Base-by-base conservation (phyloP, 306 rosid species). In the Acacia acuminata region DNA sequence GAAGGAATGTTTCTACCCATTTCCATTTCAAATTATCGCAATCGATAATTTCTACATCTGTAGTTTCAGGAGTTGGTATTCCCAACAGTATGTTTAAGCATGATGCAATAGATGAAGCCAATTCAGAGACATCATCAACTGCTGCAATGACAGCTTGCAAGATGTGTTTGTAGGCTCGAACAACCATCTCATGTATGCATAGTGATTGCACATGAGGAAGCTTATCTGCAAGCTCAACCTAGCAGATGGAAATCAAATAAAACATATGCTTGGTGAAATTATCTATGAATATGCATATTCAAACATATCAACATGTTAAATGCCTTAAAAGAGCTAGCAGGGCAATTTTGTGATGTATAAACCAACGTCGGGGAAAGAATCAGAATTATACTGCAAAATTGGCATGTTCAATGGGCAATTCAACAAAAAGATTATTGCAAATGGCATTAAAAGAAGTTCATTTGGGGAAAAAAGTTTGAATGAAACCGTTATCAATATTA, bases 191-290 rank as follows among this genome's bases (percentile, higher is more conserved):
- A 71, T 96, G 97, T 79, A 91, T 78, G 63, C 99, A 96, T 32
- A 96, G 94, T 51, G 98, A 96, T 90, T 92, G 98, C 78, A 96
- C 98, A 66, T 96, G 99, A 45, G 99, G 98, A 77, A 96, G 99
- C 87, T 93, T 93, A 84, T 96, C 99, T 24, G 99, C 92, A 87
- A 96, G 98, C 86, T 96, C 97, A 75, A 96, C 98, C 99, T 96
- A 85, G 76, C 30, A 85, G 51, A 78, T 10, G 80, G 67, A 78
- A 75, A 38, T 77, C 75, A 63, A 80, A 73, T 17, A 81, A 74
- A 77, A 56, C 24, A 83, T 77, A 75, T 20, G 34, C 48, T 20
- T 16, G 47, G 75, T 76, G 45, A 84, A 71, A 51, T 81, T 75
- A 34, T 72, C 71, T 44, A 64, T 70, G 10, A 43, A 3, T 71